phyloP scores from a whole-genome alignment of 1,139 yeast genomes.

The Geotrichum citri-aurantii region DNA sequence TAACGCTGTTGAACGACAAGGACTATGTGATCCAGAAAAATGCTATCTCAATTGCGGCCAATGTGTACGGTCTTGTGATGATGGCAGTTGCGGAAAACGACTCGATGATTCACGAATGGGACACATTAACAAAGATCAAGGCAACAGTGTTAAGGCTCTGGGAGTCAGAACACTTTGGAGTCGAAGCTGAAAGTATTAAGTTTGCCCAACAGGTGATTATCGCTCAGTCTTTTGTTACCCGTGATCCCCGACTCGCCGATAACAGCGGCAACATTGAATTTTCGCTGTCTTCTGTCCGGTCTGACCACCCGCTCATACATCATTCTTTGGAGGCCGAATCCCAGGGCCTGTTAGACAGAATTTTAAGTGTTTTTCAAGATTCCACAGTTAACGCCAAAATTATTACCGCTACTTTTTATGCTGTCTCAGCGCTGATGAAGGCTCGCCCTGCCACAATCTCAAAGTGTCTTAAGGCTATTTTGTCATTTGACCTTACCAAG shows the following conservation, averaged over 20 bases:
- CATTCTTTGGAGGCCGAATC: constrained; percentile 65
- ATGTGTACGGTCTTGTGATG: constrained; percentile 35
- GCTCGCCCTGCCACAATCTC: constrained; percentile 33
- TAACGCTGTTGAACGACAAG: constrained; percentile 26
- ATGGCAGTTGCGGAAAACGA: constrained; percentile 30
- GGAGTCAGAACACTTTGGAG: constrained; percentile 34
- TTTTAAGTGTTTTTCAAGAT: constrained; percentile 51
- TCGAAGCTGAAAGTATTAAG: constrained; percentile 63
- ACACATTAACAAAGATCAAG: constrained; percentile 31
- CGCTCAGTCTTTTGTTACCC: constrained; percentile 53
- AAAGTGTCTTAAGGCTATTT: constrained; percentile 33
- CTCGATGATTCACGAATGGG: constrained; percentile 31
- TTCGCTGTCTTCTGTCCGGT: constrained; percentile 54
- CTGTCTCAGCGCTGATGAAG: constrained; percentile 33
- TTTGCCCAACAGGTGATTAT: constrained; percentile 67
- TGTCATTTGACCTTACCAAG: constrained; percentile 33
- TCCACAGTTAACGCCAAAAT: constrained; percentile 30
- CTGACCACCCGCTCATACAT: constrained; percentile 63
- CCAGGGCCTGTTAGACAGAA: constrained; percentile 56
- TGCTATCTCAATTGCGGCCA: constrained; percentile 32
- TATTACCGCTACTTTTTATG: constrained; percentile 37
- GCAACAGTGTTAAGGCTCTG: constrained; percentile 32
- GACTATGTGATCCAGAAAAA: constrained; percentile 32
- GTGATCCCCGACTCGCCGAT: constrained; percentile 34
- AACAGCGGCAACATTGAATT: constrained; percentile 37